Percentiles rank a stretch among this genome's conserved stretches.
Evolutionary conservation across 176 grass and related monocot species (phyloP).

Genomic region (Oryza officinalis): DNA sequence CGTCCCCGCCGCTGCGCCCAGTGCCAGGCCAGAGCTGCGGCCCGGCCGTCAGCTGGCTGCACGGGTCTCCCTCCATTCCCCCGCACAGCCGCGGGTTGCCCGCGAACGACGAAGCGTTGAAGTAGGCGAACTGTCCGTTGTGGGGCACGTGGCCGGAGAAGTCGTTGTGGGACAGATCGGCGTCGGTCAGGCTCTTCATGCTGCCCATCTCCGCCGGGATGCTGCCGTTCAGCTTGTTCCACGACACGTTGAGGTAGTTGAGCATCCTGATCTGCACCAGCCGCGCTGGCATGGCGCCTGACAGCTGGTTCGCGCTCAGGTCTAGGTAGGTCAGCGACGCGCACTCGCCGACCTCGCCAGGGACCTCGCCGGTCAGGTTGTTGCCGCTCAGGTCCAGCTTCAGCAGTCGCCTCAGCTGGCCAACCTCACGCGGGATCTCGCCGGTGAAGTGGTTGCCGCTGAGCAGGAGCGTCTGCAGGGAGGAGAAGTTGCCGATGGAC

Average conservation of each 20-base stretch:
- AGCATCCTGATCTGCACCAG: conserved; percentile 58
- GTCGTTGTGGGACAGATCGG: conserved; percentile 77
- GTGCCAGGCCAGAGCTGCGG: conserved; percentile 1
- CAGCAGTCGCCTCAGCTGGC: conserved; percentile 48
- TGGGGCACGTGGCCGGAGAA: conserved; percentile 61
- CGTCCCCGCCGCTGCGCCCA: not conserved
- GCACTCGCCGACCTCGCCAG: conserved; percentile 58
- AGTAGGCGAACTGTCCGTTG: conserved; percentile 71
- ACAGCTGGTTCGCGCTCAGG: conserved; percentile 67
- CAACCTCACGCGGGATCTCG: conserved; percentile 53
- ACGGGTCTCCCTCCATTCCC: conserved; percentile 38
- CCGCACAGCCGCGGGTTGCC: conserved; percentile 65
- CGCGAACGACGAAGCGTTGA: conserved; percentile 63
- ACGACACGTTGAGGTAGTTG: conserved; percentile 82
- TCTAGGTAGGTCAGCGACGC: conserved; percentile 69
- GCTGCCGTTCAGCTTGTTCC: conserved; percentile 54
- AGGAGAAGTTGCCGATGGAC: conserved; percentile 64
- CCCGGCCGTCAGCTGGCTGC: conserved; percentile 38
- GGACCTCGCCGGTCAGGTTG: conserved; percentile 55
- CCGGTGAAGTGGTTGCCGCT: conserved; percentile 51
- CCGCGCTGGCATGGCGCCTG: conserved; percentile 44
- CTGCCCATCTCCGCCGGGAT: conserved; percentile 69
- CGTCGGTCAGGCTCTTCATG: conserved; percentile 70
- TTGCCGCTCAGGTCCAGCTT: conserved; percentile 85
- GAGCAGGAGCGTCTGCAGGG: conserved; percentile 67